Percentiles rank a stretch among this genome's conserved stretches.
phyloP scores from a whole-genome alignment of 331 rosid species.

The Rosa hybrid region DNA sequence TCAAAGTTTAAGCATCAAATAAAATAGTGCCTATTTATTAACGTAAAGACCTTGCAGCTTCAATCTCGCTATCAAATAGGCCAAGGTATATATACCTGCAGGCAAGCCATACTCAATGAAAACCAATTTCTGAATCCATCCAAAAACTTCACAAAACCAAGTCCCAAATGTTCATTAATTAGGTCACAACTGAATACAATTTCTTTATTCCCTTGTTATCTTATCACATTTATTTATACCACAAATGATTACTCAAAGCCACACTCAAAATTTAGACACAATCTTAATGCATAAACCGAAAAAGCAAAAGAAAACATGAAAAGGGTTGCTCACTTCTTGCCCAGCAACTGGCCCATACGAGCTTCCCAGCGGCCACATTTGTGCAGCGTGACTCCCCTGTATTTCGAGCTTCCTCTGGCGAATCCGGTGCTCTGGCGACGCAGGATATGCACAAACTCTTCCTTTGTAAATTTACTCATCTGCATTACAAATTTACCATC shows the following conservation, averaged over 20 bases:
- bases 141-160: background rate
- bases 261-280: background rate
- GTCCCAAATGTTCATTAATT: slow-evolving; percentile 1
- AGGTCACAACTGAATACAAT: slow-evolving; percentile 9
- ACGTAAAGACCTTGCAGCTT: slow-evolving; percentile 85
- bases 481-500: slow-evolving; percentile 27
- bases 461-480: slow-evolving; percentile 83
- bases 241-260: background rate
- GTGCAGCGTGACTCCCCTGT: slow-evolving; percentile 91
- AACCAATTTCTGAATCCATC: slow-evolving; percentile 19
- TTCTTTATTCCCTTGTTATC: background rate
- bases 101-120: slow-evolving; percentile 35
- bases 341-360: slow-evolving; percentile 95
- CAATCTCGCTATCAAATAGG: slow-evolving; percentile 84
- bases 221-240: background rate
- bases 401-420: slow-evolving; percentile 88
- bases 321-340: slow-evolving; percentile 66
- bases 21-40: slow-evolving; percentile 19
- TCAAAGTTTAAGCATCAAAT: slow-evolving; percentile 19
- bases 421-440: slow-evolving; percentile 95
- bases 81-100: slow-evolving; percentile 97
- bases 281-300: background rate
- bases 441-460: slow-evolving; percentile 87
- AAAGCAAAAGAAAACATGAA: background rate
- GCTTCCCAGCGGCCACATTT: slow-evolving; percentile 99